Conservation (phyloP, 2,329 filamentous ascomycete species). For the Cladosporium austrohemisphaericum region DNA sequence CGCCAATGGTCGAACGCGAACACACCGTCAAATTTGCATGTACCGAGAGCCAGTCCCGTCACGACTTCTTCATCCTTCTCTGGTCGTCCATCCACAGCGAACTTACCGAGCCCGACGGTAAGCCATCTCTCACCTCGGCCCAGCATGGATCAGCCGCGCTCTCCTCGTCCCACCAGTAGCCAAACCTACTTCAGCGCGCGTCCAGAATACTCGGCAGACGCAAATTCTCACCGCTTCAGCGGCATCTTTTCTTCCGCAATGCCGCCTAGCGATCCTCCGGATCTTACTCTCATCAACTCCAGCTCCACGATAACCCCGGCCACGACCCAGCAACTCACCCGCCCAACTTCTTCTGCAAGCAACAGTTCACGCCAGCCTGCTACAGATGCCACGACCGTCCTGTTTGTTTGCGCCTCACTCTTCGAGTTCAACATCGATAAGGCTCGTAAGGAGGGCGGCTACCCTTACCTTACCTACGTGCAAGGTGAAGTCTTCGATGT, state of each 20-base stretch:
- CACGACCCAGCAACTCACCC: slow-evolving; percentile 31
- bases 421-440: slow-evolving; percentile 97
- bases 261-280: slow-evolving; percentile 21
- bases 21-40: slow-evolving; percentile 37
- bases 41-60: slow-evolving; percentile 27
- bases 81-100: slow-evolving; percentile 34
- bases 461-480: slow-evolving; percentile 92
- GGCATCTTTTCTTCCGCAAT: slow-evolving; percentile 33
- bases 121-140: slow-evolving; percentile 21
- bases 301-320: not conserved
- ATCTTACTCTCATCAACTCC: slow-evolving; percentile 9
- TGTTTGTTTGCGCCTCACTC: slow-evolving; percentile 88
- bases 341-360: slow-evolving; percentile 13
- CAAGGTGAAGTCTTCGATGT: slow-evolving; percentile 74
- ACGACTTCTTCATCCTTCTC: slow-evolving; percentile 48
- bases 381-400: slow-evolving; percentile 45
- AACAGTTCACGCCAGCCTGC: slow-evolving; percentile 17
- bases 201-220: slow-evolving; percentile 18
- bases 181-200: slow-evolving; percentile 31
- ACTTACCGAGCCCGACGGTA: slow-evolving; percentile 20
- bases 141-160: slow-evolving; percentile 25
- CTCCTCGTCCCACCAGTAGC: slow-evolving; percentile 28
- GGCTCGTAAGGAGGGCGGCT: slow-evolving; percentile 86
- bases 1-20: slow-evolving; percentile 28
- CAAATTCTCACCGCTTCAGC: slow-evolving; percentile 26